Evolutionary conservation across 1,284 basidiomycete genomes (phyloP), one percentile per base, ranked within the genome.

Genomic region (Cutaneotrichosporon sp.): DNA sequence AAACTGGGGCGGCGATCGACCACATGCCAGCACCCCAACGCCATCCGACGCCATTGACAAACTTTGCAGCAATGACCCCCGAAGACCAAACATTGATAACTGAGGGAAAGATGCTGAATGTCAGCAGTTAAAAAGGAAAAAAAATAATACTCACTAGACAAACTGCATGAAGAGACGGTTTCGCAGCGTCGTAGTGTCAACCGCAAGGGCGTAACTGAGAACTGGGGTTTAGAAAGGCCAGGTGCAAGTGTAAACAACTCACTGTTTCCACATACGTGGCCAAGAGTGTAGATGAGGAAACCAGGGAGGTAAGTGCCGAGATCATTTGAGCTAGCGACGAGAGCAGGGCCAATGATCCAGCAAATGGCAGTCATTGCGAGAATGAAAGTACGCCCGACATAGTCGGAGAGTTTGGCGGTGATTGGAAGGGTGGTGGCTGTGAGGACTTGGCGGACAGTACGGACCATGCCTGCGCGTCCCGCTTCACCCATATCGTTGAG

Each of bases 121-220:
- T 47, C 26, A 42, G 31, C 13, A 10, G 13, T 13, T 13, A 11
- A 16, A 31, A 7, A 4, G 30, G 42, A 18, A 21, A 9, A 9
- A 2, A 11, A 14, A 30, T 2, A 8, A 5, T 21, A 47, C 62
- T 31, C 32, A 63, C 62, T 62, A 66, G 60, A 81, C 73, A 68
- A 77, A 82, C n/a, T 79, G 80, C 69, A 81, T 76, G 68, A 83
- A 75, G 6, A 83, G 69, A 55, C 82, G 79, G 60, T 77, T 78
- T 56, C 79, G 76, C 6, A 82, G 73, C 4, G 76, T 75, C 0
- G 81, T 79, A 9, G 75, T 70, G 70, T 83, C 82, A 58, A 77
- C 81, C 55, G 82, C 77, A 50, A 82, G 67, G 42, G 82, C 74
- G 61, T 82, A 81, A 51, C 81, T 71, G 60, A 73, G 63, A 58